Conservation (phyloP, 371 early-diverging fungal species). For the Syncephalastrum racemosum region DNA sequence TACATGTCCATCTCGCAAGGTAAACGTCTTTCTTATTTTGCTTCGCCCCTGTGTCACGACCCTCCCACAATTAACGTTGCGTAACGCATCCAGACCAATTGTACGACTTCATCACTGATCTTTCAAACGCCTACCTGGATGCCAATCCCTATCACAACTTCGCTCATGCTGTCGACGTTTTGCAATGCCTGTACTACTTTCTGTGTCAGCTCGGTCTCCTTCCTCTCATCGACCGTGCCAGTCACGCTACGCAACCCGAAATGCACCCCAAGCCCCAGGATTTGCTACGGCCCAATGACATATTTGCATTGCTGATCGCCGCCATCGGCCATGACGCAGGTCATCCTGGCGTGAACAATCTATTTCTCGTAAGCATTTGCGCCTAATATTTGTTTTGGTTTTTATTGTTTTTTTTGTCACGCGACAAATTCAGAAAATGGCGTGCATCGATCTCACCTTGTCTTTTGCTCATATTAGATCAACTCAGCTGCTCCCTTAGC, state of each 20-base stretch:
- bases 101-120: slow-evolving; percentile 58
- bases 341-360: slow-evolving; percentile 83
- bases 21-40: slow-evolving; percentile 19
- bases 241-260: slow-evolving; percentile 1
- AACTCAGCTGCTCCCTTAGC: slow-evolving; percentile 78
- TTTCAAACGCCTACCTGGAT: slow-evolving; percentile 63
- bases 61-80: slow-evolving; percentile 6
- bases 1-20: slow-evolving; percentile 55
- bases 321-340: slow-evolving; percentile 84
- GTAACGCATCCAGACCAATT: slow-evolving; percentile 41
- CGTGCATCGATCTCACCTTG: background rate
- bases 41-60: background rate
- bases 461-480: slow-evolving; percentile 30
- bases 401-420: too few species aligned
- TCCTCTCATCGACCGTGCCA: slow-evolving; percentile 5
- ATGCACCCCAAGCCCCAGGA: slow-evolving; percentile 33
- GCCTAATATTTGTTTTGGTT: too few species aligned
- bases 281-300: slow-evolving; percentile 60
- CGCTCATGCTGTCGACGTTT: slow-evolving; percentile 82
- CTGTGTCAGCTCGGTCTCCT: slow-evolving; percentile 63
- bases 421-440: background rate
- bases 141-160: slow-evolving; percentile 85
- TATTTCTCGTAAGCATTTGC: slow-evolving; percentile 55
- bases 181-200: slow-evolving; percentile 78
- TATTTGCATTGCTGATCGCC: slow-evolving; percentile 71